phyloP scores from a whole-genome alignment of 1,139 yeast species.

The Pichia kudriavzevii region DNA sequence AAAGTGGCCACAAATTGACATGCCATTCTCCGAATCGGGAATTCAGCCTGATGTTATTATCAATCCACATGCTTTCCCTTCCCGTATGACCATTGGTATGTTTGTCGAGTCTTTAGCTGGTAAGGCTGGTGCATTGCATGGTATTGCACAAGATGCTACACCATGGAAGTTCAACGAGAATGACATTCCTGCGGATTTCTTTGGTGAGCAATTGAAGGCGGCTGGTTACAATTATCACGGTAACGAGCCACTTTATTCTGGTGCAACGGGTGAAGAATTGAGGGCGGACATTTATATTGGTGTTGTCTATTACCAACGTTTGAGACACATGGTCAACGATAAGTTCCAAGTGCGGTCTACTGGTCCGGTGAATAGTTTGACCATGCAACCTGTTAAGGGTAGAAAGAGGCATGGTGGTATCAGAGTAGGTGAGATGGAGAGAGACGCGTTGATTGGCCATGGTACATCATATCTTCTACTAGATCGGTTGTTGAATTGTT shows the following conservation, averaged over 20 bases:
- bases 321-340: constrained; percentile 99
- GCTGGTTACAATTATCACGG: constrained; percentile 98
- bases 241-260: constrained; percentile 98
- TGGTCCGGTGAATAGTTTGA: constrained; percentile 93
- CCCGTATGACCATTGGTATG: constrained; percentile 99
- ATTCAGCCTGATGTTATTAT: constrained; percentile 96
- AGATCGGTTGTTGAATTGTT: constrained; percentile 90
- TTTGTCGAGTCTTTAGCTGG: constrained; percentile 97
- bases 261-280: constrained; percentile 96
- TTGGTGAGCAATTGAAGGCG: constrained; percentile 80
- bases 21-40: constrained; percentile 96
- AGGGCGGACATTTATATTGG: constrained; percentile 95
- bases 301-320: constrained; percentile 93
- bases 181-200: constrained; percentile 95
- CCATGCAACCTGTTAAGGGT: constrained; percentile 99
- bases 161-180: constrained; percentile 92
- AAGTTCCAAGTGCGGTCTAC: constrained; percentile 99
- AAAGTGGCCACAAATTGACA: constrained; percentile 93
- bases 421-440: constrained; percentile 99
- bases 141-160: constrained; percentile 94
- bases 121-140: constrained; percentile 96
- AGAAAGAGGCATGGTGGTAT: constrained; percentile 99
- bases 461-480: constrained; percentile 96
- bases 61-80: constrained; percentile 99
- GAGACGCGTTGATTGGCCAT: constrained; percentile 98